Conservation (phyloP, 2,329 filamentous ascomycete species). For the Diaporthe citriasiana region DNA sequence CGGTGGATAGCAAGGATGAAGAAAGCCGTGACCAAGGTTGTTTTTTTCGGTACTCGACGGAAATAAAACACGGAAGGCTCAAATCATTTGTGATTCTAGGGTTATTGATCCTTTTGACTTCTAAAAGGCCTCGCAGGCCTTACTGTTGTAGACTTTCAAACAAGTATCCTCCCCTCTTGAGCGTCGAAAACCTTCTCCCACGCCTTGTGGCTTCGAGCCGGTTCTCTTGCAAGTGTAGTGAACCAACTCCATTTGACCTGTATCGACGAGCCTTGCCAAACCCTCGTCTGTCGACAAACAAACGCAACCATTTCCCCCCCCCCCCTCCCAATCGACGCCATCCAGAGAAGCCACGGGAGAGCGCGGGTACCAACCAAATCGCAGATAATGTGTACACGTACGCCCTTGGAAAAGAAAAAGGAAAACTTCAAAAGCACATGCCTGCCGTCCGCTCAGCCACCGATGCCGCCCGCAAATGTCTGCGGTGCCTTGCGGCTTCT, state of each 20-base stretch:
- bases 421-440: background rate
- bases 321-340: no score
- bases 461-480: slow-evolving; percentile 43
- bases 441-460: slow-evolving; percentile 35
- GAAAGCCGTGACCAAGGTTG: slow-evolving; percentile 3
- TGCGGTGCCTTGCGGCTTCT: slow-evolving; percentile 34
- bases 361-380: slow-evolving; percentile 11
- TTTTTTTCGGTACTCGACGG: slow-evolving; percentile 29
- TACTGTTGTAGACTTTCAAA: background rate
- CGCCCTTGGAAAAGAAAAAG: background rate
- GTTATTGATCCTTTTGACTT: background rate
- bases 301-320: no score
- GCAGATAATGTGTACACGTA: slow-evolving; percentile 2
- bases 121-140: background rate
- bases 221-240: background rate
- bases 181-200: background rate
- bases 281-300: background rate
- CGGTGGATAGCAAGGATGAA: slow-evolving; percentile 7
- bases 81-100: slow-evolving; percentile 12
- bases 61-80: slow-evolving; percentile 28
- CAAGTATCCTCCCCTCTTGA: background rate
- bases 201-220: background rate
- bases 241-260: background rate
- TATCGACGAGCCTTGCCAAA: background rate
- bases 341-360: background rate